These are phyloP conservation scores for Leucaena leucocephala DNA, from an alignment of 306 rosid genomes.

Conservation along the genomic window DNA sequence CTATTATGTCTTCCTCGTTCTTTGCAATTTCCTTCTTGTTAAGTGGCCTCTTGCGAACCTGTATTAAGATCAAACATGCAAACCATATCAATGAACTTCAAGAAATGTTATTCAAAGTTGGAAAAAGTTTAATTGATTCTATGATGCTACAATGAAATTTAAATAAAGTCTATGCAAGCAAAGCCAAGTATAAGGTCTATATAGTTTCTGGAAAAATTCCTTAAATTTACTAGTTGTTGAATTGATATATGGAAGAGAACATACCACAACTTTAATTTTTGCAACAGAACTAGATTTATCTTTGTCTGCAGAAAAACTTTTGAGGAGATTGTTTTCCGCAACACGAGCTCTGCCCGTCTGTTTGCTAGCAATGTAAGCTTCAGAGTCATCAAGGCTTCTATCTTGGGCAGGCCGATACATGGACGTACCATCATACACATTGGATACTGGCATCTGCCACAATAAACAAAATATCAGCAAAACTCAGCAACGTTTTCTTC, in stretches of 20 bases:
- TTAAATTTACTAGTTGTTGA: slow-evolving; percentile 14
- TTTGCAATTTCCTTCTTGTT: slow-evolving; percentile 91
- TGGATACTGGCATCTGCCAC: slow-evolving; percentile 67
- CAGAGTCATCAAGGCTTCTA: slow-evolving; percentile 84
- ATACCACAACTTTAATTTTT: slow-evolving; percentile 99
- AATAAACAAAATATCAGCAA: slow-evolving; percentile 38
- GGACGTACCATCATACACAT: slow-evolving; percentile 50
- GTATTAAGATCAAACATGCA: slow-evolving; percentile 37
- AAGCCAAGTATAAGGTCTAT: slow-evolving; percentile 14
- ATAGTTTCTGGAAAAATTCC: slow-evolving; percentile 11
- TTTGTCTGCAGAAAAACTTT: slow-evolving; percentile 78
- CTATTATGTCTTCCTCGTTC: slow-evolving; percentile 95
- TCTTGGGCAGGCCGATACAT: slow-evolving; percentile 52
- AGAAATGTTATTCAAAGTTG: slow-evolving; percentile 13
- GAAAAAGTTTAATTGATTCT: slow-evolving; percentile 9
- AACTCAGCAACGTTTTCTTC: background rate
- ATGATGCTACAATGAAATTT: slow-evolving; percentile 13
- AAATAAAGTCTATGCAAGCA: slow-evolving; percentile 18
- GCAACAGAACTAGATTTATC: slow-evolving; percentile 91
- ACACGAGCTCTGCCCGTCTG: slow-evolving; percentile 69
- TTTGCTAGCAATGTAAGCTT: slow-evolving; percentile 63
- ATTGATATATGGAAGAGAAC: slow-evolving; percentile 41
- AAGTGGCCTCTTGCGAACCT: slow-evolving; percentile 98
- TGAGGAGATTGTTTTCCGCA: slow-evolving; percentile 72
- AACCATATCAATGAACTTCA: slow-evolving; percentile 3